Evolutionary conservation across 164 flowering plant genomes (phyloP), one percentile per base, ranked within the genome.

Genomic region (Berberis vulgaris): DNA sequence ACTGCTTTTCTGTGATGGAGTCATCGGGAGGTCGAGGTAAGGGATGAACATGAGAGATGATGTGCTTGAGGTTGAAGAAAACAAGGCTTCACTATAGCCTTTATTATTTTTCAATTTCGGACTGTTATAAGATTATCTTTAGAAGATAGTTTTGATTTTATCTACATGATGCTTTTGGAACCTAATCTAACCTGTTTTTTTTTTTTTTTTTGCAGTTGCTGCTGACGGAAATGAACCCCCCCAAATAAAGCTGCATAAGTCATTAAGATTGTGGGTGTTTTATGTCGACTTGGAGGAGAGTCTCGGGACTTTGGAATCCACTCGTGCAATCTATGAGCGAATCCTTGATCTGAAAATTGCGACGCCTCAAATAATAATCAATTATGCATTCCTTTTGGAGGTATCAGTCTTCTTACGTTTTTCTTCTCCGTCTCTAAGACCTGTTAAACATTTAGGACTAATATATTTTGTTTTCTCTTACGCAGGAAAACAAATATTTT

Each of bases 171-270:
- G 8, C 8, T 52, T 52, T 3, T 6, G 45, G 8, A 57, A 3
- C 45, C 8, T 41, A 57, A 26, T 26, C 13, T 54, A 54, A 44
- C 3, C 3, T 41, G 6, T 55, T 65, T 6, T 45, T 6, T 45
- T 52, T 43, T 6, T 45, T 8, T 38, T 76, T 64, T n/a, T 10
- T 68, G 65, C 86, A 93, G 98, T 94, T 76, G 96, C 95, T 79
- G 92, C 93, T 74, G 97, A 87, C 82, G 97, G 97, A 8, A 77
- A 82, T 70, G 91, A 82, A 69, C 98, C 98, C 1, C 97, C 91
- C 49, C 98, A 94, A 80, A 94, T 94, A 78, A 94, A 83, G 79
- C 64, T 90, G 73, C 91, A 90, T 64, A 90, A 73, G 59, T 90
- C 96, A 52, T 82, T 93, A 71, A 80, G 86, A 67, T 72, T 90